These are phyloP conservation scores for Micractinium sp. DNA, from an alignment of 139 green algal species.

Conservation along the genomic window DNA sequence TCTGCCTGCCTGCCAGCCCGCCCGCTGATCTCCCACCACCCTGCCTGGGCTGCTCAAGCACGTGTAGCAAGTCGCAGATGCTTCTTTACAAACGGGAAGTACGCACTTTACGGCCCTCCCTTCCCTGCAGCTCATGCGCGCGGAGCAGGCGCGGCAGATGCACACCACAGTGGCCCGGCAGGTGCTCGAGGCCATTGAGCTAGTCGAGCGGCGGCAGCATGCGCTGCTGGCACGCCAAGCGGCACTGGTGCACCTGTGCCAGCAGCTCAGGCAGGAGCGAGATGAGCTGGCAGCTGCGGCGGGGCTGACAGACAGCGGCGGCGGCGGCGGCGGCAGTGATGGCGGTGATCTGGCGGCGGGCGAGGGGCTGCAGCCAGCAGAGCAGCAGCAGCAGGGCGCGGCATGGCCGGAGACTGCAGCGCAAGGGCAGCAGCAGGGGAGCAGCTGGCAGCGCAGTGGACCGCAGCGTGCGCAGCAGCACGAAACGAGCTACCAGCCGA, in stretches of 20 bases:
- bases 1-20: too few species aligned
- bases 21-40: too few species aligned
- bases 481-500: not conserved
- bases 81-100: too few species aligned
- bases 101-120: too few species aligned
- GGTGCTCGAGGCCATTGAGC: not conserved
- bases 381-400: not conserved
- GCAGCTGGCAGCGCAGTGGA: not conserved
- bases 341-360: too few species aligned
- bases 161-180: not conserved
- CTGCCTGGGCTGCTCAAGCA: too few species aligned
- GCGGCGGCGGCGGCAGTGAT: not conserved
- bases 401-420: not conserved
- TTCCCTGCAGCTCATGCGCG: not conserved
- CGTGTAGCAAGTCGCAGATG: too few species aligned
- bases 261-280: not conserved
- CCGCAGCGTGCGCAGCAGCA: not conserved
- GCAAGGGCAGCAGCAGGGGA: not conserved
- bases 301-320: not conserved
- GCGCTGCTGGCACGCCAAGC: not conserved
- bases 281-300: not conserved
- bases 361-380: too few species aligned
- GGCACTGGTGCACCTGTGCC: not conserved
- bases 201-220: not conserved
- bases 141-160: constrained; percentile 2